Conservation (phyloP, 495 filamentous ascomycete species). For the Chaetomium tenue region DNA sequence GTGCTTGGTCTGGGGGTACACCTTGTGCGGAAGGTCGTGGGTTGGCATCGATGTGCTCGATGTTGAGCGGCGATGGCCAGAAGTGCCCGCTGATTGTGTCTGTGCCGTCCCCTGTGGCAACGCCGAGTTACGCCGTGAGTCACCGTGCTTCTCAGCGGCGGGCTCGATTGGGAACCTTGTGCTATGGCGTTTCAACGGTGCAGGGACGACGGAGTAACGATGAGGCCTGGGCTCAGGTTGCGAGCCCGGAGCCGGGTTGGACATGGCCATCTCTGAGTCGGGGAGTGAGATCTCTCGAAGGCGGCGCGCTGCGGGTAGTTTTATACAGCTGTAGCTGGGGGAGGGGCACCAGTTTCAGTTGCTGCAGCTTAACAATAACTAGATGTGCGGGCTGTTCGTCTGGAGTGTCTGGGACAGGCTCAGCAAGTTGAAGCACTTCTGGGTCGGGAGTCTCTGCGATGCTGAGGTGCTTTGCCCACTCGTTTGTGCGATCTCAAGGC, state of each 20-base stretch:
- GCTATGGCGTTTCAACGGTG: constrained; percentile 21
- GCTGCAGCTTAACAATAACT: constrained; percentile 63
- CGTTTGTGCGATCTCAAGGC: constrained; percentile 85
- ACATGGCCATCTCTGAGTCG: constrained; percentile 17
- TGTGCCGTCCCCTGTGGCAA: neutral
- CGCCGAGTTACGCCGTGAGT: neutral
- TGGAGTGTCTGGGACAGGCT: constrained; percentile 19
- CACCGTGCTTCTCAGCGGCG: constrained; percentile 40
- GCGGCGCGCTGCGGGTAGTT: constrained; percentile 20
- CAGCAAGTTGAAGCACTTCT: constrained; percentile 53
- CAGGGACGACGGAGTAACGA: constrained; percentile 27
- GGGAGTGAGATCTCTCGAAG: constrained; percentile 25
- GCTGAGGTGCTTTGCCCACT: constrained; percentile 91
- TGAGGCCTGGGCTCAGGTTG: constrained; percentile 16
- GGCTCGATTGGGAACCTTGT: constrained; percentile 36
- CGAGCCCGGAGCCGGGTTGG: constrained; percentile 20
- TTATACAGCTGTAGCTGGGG: constrained; percentile 39
- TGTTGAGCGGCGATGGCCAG: constrained; percentile 17
- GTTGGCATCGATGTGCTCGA: constrained; percentile 22
- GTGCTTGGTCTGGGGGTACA: constrained; percentile 40
- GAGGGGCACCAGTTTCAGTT: constrained; percentile 50
- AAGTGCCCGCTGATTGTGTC: neutral
- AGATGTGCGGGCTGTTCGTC: constrained; percentile 60
- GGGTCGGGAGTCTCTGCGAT: constrained; percentile 73
- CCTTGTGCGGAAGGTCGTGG: constrained; percentile 31